Percentiles rank a stretch among this genome's conserved stretches.
Conservation (phyloP, 2,329 filamentous ascomycete species). For the Talaromyces sp. region DNA sequence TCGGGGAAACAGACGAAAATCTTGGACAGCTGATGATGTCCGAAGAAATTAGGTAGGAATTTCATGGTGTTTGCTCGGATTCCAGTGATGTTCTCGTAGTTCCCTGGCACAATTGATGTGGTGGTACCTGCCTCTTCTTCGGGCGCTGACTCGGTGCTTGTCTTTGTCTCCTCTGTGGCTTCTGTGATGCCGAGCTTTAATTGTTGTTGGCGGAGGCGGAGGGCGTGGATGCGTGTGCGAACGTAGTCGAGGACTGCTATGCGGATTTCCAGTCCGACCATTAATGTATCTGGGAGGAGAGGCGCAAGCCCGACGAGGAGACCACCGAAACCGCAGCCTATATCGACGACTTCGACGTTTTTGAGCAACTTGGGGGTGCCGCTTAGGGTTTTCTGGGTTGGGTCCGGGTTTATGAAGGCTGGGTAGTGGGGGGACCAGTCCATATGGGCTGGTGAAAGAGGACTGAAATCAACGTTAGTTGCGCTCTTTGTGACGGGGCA, state of each 20-base stretch:
- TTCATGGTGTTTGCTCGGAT: conserved; percentile 97
- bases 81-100: conserved; percentile 85
- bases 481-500: conserved; percentile 8
- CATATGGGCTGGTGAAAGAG: conserved; percentile 78
- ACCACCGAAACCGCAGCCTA: conserved; percentile 95
- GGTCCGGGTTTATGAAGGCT: conserved; percentile 59
- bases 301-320: conserved; percentile 84
- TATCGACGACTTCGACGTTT: conserved; percentile 89
- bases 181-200: conserved; percentile 20
- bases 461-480: conserved; percentile 57
- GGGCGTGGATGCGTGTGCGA: conserved; percentile 79
- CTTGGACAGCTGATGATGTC: conserved; percentile 75
- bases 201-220: conserved; percentile 57
- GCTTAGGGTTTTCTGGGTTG: conserved; percentile 33
- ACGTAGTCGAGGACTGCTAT: conserved; percentile 89
- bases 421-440: conserved; percentile 89
- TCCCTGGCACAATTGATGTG: conserved; percentile 33
- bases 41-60: conserved; percentile 98
- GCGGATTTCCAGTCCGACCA: conserved; percentile 92
- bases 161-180: neutral
- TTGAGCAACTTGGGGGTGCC: conserved; percentile 56
- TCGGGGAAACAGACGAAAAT: conserved; percentile 99
- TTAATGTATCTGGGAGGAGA: conserved; percentile 75
- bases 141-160: neutral
- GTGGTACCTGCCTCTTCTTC: conserved; percentile 26